Evolutionary conservation across 1,284 basidiomycete genomes (phyloP).

Genomic region (Inonotus hispidus): DNA sequence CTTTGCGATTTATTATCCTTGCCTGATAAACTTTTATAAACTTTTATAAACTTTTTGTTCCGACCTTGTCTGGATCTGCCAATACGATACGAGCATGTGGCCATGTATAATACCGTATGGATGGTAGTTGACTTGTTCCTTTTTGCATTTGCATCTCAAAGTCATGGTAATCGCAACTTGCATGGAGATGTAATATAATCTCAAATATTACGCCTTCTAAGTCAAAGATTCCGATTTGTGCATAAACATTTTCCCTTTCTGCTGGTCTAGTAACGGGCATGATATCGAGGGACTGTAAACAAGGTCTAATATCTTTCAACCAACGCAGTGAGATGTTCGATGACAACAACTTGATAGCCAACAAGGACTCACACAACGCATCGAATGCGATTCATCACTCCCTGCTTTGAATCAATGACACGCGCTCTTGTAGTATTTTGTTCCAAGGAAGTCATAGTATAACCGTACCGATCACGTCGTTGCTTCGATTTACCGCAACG

Average conservation of each 20-base stretch:
- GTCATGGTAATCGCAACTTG: not conserved
- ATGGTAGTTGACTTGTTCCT: not conserved
- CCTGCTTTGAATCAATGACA: no score
- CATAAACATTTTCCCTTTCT: no score
- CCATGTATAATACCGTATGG: not conserved
- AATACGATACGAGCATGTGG: not conserved
- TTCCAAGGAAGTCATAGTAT: no score
- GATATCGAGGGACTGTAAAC: no score
- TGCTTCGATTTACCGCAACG: no score
- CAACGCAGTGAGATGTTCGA: not conserved
- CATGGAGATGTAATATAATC: no score
- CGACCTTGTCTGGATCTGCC: not conserved
- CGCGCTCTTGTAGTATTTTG: no score
- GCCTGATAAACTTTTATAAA: not conserved
- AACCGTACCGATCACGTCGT: no score
- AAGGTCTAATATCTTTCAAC: not conserved
- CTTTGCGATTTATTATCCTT: not conserved
- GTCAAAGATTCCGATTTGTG: no score
- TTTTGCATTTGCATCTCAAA: not conserved
- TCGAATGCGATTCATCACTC: no score
- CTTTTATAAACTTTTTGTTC: not conserved
- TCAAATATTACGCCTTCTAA: no score
- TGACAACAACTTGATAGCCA: not conserved
- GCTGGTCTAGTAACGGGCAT: no score
- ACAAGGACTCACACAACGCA: not conserved